Percentiles rank a stretch among this genome's conserved stretches.
Evolutionary conservation across 371 early-diverging fungal species (phyloP).

Genomic region (Rhizopus delemar): DNA sequence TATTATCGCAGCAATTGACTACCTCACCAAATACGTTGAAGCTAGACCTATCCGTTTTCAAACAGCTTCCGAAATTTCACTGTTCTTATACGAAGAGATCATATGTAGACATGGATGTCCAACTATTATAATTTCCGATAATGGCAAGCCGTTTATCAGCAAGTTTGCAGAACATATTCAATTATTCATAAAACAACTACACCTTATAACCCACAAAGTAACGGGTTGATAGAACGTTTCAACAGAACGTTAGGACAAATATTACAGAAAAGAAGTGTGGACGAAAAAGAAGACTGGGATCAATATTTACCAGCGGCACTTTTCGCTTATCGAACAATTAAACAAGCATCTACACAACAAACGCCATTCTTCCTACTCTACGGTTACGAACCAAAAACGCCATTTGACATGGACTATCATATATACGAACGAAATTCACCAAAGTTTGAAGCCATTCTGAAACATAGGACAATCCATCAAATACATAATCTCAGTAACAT

Average conservation of each 20-base stretch:
- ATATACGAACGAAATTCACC: not conserved
- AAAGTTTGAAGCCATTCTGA: not conserved
- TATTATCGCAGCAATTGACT: slow-evolving; percentile 9
- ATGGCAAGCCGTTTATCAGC: slow-evolving; percentile 11
- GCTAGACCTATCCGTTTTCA: not conserved
- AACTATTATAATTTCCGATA: not conserved
- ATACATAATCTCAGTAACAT: not conserved
- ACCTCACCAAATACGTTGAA: slow-evolving; percentile 10
- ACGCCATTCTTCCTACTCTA: slow-evolving; percentile 5
- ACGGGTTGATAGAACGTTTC: slow-evolving; percentile 10
- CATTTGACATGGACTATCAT: not conserved
- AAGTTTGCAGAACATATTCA: not conserved
- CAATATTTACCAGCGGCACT: not conserved
- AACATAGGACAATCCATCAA: not conserved
- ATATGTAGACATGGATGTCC: slow-evolving; percentile 11
- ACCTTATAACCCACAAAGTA: slow-evolving; percentile 3
- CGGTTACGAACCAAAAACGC: not conserved
- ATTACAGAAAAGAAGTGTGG: not conserved
- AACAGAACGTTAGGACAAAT: slow-evolving; percentile 10
- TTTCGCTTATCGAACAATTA: slow-evolving; percentile 1
- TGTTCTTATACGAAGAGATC: slow-evolving; percentile 11
- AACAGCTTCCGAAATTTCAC: not conserved
- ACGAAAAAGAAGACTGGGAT: slow-evolving; percentile 4
- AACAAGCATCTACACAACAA: slow-evolving; percentile 3
- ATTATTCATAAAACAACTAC: slow-evolving; percentile 3